phyloP scores from a whole-genome alignment of 768 basidiomycete species.

The Trametes cinnabarina region DNA sequence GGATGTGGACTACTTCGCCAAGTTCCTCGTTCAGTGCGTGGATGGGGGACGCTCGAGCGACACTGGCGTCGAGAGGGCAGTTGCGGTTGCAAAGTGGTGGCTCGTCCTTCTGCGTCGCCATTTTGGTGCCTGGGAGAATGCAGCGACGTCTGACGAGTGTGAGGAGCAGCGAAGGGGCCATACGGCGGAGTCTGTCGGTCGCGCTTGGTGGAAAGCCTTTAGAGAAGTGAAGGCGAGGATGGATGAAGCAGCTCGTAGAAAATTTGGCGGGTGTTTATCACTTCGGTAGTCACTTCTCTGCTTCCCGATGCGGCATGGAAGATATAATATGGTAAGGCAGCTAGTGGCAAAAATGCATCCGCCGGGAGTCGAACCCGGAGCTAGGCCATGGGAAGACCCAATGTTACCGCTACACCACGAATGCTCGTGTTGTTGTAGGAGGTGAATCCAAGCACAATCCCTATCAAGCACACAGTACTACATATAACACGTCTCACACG shows the following conservation, averaged over 20 bases:
- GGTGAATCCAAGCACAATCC: no score
- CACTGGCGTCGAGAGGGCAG: constrained; percentile 65
- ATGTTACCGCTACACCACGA: constrained; percentile 82
- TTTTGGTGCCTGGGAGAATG: constrained; percentile 58
- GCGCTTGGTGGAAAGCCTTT: constrained; percentile 83
- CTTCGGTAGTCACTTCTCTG: no score
- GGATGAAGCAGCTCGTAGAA: constrained; percentile 60
- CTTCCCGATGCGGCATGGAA: no score
- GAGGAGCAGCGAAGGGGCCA: constrained; percentile 24
- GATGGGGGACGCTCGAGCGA: constrained; percentile 56
- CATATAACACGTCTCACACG: no score
- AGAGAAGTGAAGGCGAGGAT: constrained; percentile 63
- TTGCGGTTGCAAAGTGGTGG: constrained; percentile 83
- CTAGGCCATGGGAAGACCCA: constrained; percentile 80
- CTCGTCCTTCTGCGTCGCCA: constrained; percentile 60
- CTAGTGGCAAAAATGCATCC: constrained; percentile 45
- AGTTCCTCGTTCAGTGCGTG: constrained; percentile 67
- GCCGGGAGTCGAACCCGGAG: constrained; percentile 62
- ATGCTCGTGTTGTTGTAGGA: constrained; percentile 19
- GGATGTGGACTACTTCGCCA: constrained; percentile 75
- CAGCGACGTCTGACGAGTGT: constrained; percentile 22
- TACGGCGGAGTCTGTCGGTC: constrained; percentile 47
- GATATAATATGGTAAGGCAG: no score
- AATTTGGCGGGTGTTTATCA: constrained; percentile 63
- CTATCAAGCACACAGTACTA: no score